A percentile compares a stretch with the other conserved stretches of the same genome.
Evolutionary conservation across 208 protist genomes (phyloP).

Genomic region (Leishmania tarentolae): DNA sequence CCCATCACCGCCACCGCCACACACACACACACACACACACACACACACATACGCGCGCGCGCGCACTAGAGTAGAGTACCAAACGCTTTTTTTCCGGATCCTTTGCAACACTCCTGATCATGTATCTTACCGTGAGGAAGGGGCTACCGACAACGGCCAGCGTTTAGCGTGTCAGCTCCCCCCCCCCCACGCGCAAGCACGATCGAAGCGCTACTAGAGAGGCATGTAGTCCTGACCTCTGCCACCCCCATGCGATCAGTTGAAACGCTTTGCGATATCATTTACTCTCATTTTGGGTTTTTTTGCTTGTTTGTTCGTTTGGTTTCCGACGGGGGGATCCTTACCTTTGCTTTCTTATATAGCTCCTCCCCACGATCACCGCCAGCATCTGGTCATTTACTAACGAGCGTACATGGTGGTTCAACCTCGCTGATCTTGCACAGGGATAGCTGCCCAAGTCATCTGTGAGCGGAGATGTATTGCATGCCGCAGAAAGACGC

Average conservation of each 20-base stretch:
- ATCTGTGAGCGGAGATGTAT: background rate
- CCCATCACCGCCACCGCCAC: background rate
- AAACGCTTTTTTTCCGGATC: constrained; percentile 16
- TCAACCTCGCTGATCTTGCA: background rate
- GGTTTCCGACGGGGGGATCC: constrained; percentile 1
- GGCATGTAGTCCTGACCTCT: background rate
- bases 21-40: background rate
- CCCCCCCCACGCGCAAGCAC: background rate
- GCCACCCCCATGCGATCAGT: background rate
- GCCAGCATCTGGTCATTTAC: too few relatives aligned
- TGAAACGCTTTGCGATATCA: background rate
- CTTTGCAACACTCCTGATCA: constrained; percentile 1
- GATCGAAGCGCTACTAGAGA: background rate
- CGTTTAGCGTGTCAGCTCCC: background rate
- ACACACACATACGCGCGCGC: background rate
- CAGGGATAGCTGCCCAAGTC: background rate
- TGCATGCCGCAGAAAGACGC: background rate
- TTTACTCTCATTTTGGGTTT: background rate
- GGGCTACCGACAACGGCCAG: background rate
- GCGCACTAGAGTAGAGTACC: background rate
- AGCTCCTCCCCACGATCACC: background rate
- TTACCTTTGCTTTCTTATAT: background rate
- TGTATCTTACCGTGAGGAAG: background rate
- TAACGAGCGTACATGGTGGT: too few relatives aligned
- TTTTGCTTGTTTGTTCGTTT: constrained; percentile 1